Evolutionary conservation across 768 basidiomycete species (phyloP), one percentile per base, ranked within the genome.

Genomic region (Clitopilus passeckerianus): DNA sequence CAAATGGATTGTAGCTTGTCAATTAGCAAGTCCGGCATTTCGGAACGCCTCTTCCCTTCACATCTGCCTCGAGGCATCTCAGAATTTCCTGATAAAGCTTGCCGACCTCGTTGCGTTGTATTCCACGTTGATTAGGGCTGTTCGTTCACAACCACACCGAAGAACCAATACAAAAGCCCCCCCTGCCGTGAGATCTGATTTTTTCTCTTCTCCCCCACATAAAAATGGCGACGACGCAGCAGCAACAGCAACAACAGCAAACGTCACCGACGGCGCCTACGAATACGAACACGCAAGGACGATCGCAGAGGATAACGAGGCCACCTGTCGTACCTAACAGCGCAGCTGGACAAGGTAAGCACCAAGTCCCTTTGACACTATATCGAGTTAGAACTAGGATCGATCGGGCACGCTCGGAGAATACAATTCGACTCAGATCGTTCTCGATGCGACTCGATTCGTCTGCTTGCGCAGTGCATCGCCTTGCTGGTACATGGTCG

Each of bases 111-210:
- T 82, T 81, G 81, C 77, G 22, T 62, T 59, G 66, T 69, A 70
- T 71, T 55, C 24, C 85, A 86, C 86, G 86, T 86, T 87, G 84
- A 77, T 83, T 84, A 80, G 81, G 79, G 83, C 81, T 79, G 68
- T 70, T 63, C 60, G 65, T 66, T 64, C 70, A 63, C 67, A 67
- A 74, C 71, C 72, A 75, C 65, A 14, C 37, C 37, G 37, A 41
- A 14, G 66, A 65, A 66, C 24, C 15, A 33, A 55, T 37, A 33
- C 54, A 37, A 18, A 55, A 33, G 16, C 54, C 57, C 58, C 60
- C 62, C 58, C 59, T n/a, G 54, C 64, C 59, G 59, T 60, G 34
- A 67, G 44, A 62, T 63, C 56, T 64, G 63, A 67, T 64, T 66
- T 66, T 65, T 67, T 65, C 63, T 62, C 67, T 73, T 72, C 63